Evolutionary conservation across 805 yeast genomes (phyloP), one percentile per base, ranked within the genome.

Genomic region (Cyberlindnera saturnus): DNA sequence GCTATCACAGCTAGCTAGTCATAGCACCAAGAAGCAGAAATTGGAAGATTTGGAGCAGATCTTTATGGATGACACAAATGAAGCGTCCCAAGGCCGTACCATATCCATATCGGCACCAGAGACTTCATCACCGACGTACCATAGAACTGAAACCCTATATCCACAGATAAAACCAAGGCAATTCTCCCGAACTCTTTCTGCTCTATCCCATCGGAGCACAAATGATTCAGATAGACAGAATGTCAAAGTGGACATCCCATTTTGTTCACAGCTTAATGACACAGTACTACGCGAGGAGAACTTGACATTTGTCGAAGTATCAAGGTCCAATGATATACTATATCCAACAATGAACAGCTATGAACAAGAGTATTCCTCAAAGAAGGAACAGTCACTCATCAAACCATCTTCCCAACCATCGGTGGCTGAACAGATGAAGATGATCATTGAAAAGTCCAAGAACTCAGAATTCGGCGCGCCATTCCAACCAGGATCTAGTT

Each of bases 101-200:
- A 38, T 38, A 13, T 18, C 34, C 5, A 51, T 51, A 3, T 49
- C 55, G 19, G 61, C 50, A 1, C 45, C 50, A 20, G 60, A 56
- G 43, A 48, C 56, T 1, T 57, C 62, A 2, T 59, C 63, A 1
- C 63, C 63, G 2, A 32, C 55, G 6, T 57, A 54, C 38, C 63
- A 59, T 36, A 45, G 53, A 33, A 46, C 51, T 3, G 62, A 58
- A 39, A 59, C 59, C 1, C 32, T 51, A 2, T 39, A 47, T 31
- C 48, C 41, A 39, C 34, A 29, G 32, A 20, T 14, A 9, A 38
- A 36, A 6, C 37, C 18, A 19, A 20, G 34, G 33, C 18, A 10
- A 26, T 23, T 63, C 60, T n/a, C 37, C 16, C 31, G 9, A 10
- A 16, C 19, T 8, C 20, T 11, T 3, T 23, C 28, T 8, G 3